A percentile compares a stretch with the other conserved stretches of the same genome.
Conservation (phyloP, 768 basidiomycete species). For the Suillus luteus region DNA sequence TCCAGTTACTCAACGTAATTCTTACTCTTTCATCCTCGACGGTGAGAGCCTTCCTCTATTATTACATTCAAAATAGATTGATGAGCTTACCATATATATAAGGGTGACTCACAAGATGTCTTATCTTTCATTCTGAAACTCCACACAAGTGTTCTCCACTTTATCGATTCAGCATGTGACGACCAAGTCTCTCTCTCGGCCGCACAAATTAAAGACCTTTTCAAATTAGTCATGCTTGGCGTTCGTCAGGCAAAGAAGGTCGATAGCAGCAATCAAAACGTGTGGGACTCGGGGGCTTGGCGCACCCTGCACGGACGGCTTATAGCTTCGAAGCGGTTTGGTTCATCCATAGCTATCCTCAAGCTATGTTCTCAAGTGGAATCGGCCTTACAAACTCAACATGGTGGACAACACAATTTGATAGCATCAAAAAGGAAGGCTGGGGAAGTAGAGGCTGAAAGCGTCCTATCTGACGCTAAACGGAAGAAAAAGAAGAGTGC, state of each 20-base stretch:
- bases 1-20: conserved; percentile 69
- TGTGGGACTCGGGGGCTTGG: conserved; percentile 70
- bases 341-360: conserved; percentile 59
- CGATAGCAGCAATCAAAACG: conserved; percentile 29
- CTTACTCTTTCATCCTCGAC: conserved; percentile 53
- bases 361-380: conserved; percentile 67
- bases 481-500: conserved; percentile 48
- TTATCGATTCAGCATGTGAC: conserved; percentile 50
- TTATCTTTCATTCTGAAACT: conserved; percentile 53
- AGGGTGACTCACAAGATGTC: conserved; percentile 45
- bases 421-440: conserved; percentile 43
- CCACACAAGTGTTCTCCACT: conserved; percentile 48
- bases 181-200: conserved; percentile 51
- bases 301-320: conserved; percentile 48
- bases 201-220: conserved; percentile 73
- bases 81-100: conserved; percentile 4
- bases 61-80: conserved; percentile 12
- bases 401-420: conserved; percentile 32
- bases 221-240: conserved; percentile 67
- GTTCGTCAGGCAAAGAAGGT: conserved; percentile 62
- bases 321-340: conserved; percentile 56
- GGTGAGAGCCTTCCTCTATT: conserved; percentile 36
- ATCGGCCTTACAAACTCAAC: conserved; percentile 16
- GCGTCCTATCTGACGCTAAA: conserved; percentile 40
- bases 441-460: conserved; percentile 29